Conservation (phyloP, 441 rosid species). For the Pelargonium citronellum region DNA sequence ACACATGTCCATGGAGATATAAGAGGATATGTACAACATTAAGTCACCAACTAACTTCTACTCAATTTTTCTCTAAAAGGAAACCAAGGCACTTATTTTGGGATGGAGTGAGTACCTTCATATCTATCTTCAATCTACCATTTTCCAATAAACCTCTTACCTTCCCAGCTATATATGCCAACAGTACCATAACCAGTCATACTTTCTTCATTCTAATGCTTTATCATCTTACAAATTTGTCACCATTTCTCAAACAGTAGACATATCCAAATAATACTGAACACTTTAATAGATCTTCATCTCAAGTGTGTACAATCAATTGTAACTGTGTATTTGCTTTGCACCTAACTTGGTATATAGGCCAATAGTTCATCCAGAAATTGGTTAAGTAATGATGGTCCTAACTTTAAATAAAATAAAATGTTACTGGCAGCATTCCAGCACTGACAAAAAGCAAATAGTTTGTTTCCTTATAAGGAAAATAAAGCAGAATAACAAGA, state of each 20-base stretch:
- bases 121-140: neutral
- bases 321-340: neutral
- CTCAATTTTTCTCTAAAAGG: too few relatives aligned
- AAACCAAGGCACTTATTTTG: too few relatives aligned
- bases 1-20: too few relatives aligned
- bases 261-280: neutral
- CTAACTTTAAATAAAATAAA: neutral
- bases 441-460: neutral
- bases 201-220: neutral
- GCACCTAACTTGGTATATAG: neutral
- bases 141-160: neutral
- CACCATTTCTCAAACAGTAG: neutral
- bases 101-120: neutral
- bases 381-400: neutral
- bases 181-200: neutral
- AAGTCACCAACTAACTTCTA: too few relatives aligned
- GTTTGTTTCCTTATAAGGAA: neutral
- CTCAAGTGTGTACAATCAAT: neutral
- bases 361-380: neutral
- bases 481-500: neutral
- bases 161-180: neutral
- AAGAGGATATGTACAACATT: too few relatives aligned
- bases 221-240: neutral
- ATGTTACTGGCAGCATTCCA: too few relatives aligned
- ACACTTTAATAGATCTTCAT: neutral